phyloP scores from a whole-genome alignment of 2,329 filamentous ascomycete species.

The Bipolaris bicolor region DNA sequence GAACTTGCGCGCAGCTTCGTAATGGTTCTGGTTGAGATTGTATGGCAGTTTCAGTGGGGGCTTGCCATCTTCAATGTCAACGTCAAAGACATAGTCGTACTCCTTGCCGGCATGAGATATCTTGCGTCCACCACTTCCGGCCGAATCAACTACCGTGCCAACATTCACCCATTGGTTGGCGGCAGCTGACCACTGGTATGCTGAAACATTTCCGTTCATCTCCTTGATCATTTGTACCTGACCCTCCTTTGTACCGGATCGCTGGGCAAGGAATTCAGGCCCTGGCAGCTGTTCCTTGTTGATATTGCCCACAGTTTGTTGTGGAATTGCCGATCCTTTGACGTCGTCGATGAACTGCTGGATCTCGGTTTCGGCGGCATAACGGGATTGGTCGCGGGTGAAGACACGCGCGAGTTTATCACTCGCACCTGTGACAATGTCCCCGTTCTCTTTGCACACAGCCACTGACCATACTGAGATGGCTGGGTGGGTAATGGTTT shows the following conservation, averaged over 20 bases:
- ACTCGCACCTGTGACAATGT: constrained; percentile 92
- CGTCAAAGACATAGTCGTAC: constrained; percentile 96
- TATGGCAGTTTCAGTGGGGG: constrained; percentile 92
- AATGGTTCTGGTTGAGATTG: constrained; percentile 90
- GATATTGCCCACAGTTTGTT: constrained; percentile 76
- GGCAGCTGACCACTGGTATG: constrained; percentile 81
- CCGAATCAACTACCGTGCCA: constrained; percentile 91
- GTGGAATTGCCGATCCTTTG: constrained; percentile 82
- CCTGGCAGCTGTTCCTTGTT: constrained; percentile 93
- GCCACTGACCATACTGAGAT: constrained; percentile 96
- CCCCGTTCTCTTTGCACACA: constrained; percentile 79
- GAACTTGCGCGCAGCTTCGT: constrained; percentile 89
- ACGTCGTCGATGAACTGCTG: constrained; percentile 82
- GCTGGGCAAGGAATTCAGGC: constrained; percentile 80
- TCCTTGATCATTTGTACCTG: constrained; percentile 93
- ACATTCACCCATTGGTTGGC: constrained; percentile 79
- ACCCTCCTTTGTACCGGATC: constrained; percentile 91
- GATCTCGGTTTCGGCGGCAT: constrained; percentile 71
- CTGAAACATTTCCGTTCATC: constrained; percentile 78
- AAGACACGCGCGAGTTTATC: constrained; percentile 87
- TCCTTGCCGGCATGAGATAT: constrained; percentile 78
- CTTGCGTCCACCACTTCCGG: constrained; percentile 73
- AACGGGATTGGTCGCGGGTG: constrained; percentile 70
- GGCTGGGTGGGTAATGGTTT: constrained; percentile 95
- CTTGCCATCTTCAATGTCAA: constrained; percentile 93